Conservation (phyloP, 148 eudicot species). For the Rhododendron williamsianum region DNA sequence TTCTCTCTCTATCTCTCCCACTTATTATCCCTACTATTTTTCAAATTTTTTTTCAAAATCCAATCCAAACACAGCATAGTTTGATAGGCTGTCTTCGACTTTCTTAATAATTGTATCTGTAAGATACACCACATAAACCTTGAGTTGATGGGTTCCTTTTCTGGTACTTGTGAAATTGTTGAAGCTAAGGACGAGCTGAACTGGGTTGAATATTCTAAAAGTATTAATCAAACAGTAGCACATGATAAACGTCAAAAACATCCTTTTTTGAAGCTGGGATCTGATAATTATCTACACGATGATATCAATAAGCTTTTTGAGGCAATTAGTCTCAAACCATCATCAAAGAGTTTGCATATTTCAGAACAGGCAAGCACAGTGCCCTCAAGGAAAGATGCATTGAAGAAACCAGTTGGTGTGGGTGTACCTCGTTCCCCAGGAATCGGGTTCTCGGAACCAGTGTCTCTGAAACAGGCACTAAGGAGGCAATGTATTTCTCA, state of each 20-base stretch:
- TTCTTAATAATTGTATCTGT: background rate
- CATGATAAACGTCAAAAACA: conserved; percentile 43
- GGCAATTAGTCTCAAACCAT: conserved; percentile 52
- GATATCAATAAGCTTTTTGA: conserved; percentile 90
- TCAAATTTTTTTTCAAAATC: no score
- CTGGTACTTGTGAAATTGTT: conserved; percentile 62
- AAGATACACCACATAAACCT: background rate
- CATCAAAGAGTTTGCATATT: conserved; percentile 37
- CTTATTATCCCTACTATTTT: no score
- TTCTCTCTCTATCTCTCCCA: no score
- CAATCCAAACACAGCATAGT: background rate
- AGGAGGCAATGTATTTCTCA: conserved; percentile 92
- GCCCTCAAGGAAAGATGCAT: conserved; percentile 43
- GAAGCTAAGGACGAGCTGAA: conserved; percentile 53
- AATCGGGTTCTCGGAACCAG: conserved; percentile 65
- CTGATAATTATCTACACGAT: conserved; percentile 52
- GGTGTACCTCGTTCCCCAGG: conserved; percentile 53
- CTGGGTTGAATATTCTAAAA: conserved; percentile 26
- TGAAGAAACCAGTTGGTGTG: conserved; percentile 54
- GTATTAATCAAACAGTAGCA: conserved; percentile 20
- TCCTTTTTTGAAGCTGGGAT: conserved; percentile 41
- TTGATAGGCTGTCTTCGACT: conserved; percentile 1
- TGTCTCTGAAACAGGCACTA: conserved; percentile 80
- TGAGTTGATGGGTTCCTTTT: conserved; percentile 20
- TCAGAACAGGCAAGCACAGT: conserved; percentile 27